A percentile compares a stretch with the other conserved stretches of the same genome.
Evolutionary conservation across 2,329 filamentous ascomycete species (phyloP).

Genomic region (Paramyrothecium roridum): DNA sequence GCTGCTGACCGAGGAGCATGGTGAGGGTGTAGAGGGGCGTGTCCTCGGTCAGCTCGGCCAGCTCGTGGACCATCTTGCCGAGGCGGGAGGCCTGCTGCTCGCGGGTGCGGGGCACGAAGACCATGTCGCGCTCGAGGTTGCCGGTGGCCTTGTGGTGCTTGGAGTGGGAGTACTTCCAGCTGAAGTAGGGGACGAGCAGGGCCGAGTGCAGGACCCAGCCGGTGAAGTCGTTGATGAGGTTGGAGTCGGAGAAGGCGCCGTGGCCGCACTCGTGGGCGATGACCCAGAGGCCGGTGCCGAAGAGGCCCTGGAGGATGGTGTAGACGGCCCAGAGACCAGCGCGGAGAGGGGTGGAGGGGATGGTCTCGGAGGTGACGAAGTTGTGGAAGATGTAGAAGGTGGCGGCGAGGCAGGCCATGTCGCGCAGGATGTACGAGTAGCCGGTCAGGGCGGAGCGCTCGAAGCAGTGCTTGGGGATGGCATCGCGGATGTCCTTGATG

Average conservation of each 20-base stretch:
- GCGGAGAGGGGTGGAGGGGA: constrained; percentile 68
- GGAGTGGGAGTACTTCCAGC: constrained; percentile 98
- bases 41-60: constrained; percentile 89
- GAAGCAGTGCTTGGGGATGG: constrained; percentile 97
- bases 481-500: constrained; percentile 95
- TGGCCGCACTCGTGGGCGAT: constrained; percentile 98
- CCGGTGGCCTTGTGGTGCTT: constrained; percentile 99
- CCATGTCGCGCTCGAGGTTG: constrained; percentile 97
- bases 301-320: constrained; percentile 84
- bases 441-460: constrained; percentile 76
- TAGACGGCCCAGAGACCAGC: constrained; percentile 61
- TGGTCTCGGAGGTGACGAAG: constrained; percentile 79
- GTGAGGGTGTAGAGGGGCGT: constrained; percentile 79
- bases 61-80: constrained; percentile 73
- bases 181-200: constrained; percentile 94
- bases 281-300: constrained; percentile 93
- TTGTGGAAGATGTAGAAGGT: constrained; percentile 89
- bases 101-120: constrained; percentile 92
- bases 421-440: constrained; percentile 80
- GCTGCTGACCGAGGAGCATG: constrained; percentile 78
- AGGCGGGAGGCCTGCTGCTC: constrained; percentile 74
- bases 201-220: constrained; percentile 89
- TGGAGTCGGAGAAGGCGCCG: constrained; percentile 92
- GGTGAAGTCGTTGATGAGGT: constrained; percentile 83
- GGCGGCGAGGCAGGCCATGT: constrained; percentile 66